A percentile compares a stretch with the other conserved stretches of the same genome.
Evolutionary conservation across 805 yeast species (phyloP).

Genomic region (Candida pini): DNA sequence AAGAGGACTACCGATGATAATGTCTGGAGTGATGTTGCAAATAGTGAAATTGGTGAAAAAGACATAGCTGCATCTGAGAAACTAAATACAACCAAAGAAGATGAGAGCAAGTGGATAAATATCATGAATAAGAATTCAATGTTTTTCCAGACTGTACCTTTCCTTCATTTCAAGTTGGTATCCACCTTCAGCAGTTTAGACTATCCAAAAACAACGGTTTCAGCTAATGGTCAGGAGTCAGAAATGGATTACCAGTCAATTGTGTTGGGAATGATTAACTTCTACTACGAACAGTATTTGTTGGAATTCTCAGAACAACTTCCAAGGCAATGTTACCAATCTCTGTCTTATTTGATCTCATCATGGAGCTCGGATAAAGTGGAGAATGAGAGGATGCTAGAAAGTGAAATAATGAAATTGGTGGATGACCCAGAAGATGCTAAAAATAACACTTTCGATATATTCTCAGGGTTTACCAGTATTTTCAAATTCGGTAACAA

Average conservation of each 20-base stretch:
- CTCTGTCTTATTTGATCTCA: conserved; percentile 26
- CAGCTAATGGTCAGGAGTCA: conserved; percentile 4
- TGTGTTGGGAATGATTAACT: conserved; percentile 28
- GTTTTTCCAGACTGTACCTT: conserved; percentile 33
- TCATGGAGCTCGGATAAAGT: conserved; percentile 34
- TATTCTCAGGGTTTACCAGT: conserved; percentile 58
- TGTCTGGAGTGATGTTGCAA: conserved; percentile 1
- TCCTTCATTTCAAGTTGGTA: conserved; percentile 24
- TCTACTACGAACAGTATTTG: conserved; percentile 30
- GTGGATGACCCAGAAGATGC: conserved; percentile 30
- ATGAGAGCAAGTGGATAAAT: conserved; percentile 16
- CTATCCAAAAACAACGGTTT: conserved; percentile 21
- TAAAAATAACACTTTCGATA: conserved; percentile 33
- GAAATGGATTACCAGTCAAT: conserved; percentile 27
- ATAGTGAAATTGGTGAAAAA: not conserved
- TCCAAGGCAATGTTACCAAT: conserved; percentile 28
- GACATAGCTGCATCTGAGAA: not conserved
- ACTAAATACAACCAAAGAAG: not conserved
- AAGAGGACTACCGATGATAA: not conserved
- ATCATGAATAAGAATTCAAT: conserved; percentile 29
- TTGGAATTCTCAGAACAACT: conserved; percentile 28
- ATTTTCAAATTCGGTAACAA: conserved; percentile 42
- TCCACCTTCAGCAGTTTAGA: conserved; percentile 16
- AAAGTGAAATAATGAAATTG: conserved; percentile 32
- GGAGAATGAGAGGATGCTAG: conserved; percentile 33